These are phyloP conservation scores for Inga leiocalycina DNA, from an alignment of 306 rosid genomes.

Conservation along the genomic window DNA sequence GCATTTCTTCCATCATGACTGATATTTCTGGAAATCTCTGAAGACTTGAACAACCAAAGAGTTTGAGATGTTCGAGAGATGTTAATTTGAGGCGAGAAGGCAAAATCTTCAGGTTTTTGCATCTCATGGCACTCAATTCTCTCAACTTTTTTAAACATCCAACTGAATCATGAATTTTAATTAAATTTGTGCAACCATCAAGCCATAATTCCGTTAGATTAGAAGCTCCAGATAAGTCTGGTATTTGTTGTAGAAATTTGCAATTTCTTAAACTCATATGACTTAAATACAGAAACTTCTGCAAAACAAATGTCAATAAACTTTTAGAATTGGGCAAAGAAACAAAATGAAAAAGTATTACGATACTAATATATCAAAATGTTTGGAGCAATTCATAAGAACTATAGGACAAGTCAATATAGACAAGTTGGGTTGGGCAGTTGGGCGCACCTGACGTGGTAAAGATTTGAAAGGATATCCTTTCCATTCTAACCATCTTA, in stretches of 20 bases:
- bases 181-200: too few species aligned
- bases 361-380: too few species aligned
- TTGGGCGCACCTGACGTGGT: neutral
- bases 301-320: neutral
- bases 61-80: too few species aligned
- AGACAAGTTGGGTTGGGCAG: neutral
- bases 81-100: too few species aligned
- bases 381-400: neutral
- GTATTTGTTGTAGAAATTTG: neutral
- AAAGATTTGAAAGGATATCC: neutral
- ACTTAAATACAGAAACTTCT: neutral
- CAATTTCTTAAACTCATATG: neutral
- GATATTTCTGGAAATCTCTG: neutral
- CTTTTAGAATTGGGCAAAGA: too few species aligned
- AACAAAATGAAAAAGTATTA: too few species aligned
- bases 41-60: neutral
- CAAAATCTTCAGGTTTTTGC: too few species aligned
- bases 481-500: neutral
- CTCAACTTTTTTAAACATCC: too few species aligned
- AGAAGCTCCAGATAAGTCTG: neutral
- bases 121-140: too few species aligned
- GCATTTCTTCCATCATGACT: neutral
- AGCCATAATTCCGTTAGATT: too few species aligned
- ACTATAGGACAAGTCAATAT: neutral
- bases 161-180: too few species aligned